Base-by-base conservation (phyloP, 2,329 filamentous ascomycete genomes). In the Didymellaceae sp. region DNA sequence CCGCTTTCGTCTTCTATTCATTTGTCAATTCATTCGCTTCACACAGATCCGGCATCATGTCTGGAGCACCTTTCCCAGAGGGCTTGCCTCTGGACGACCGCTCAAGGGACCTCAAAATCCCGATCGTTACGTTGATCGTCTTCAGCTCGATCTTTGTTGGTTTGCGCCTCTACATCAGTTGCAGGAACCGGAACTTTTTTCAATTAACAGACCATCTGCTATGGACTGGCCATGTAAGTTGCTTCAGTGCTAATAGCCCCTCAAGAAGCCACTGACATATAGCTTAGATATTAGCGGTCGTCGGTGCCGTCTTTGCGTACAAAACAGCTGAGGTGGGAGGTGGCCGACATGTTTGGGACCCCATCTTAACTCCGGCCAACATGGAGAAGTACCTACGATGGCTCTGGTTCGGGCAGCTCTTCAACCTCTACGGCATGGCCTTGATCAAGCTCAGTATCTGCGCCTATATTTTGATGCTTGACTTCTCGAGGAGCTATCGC, bases 401-500 rank as follows among this genome's bases (percentile, higher is more conserved):
- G 17, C 40, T 67, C 4, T 67, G 64, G 64, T 20, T 62, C 7
- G 55, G 56, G 10, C 62, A 67, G 20, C 13, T 67, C 1, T 57
- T 67, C 11, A 67, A 65, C 10, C 46, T 67, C 0, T 65, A 65
- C 9, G 61, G 61, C 8, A 67, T 67, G 64, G 64, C 62, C 3
- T 55, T 65, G 44, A 54, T 67, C 17, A 67, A 65, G 24, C 45
- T 65, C n/a, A 65, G 62, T 42, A 63, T 67, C 5, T 65, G 62
- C 31, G 57, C 62, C 17, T 67, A 65, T 40, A 61, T 67, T 22
- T 49, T 65, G 38, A 62, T 59, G 57, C 46, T 67, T 22, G 60
- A 67, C 14, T 67, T 67, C 18, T 63, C 64, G 1, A 55, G 39
- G 33, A 35, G 31, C 1, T 67, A 64, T 13, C 55, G 61, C 8